Conservation (phyloP, 257 asterid genomes). For the Lycium ferocissimum region DNA sequence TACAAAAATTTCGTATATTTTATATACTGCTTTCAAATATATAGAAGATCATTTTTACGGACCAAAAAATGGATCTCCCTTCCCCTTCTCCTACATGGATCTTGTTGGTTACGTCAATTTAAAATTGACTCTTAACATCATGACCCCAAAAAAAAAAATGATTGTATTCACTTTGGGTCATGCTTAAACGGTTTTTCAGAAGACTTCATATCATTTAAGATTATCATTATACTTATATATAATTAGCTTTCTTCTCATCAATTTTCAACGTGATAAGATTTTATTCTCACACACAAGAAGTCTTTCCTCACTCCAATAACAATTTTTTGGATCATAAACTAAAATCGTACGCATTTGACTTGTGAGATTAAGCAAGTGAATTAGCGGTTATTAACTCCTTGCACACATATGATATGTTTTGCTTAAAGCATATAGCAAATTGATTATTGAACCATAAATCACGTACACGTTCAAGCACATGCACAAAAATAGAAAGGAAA, state of each 20-base stretch:
- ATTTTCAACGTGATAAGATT: background rate
- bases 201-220: background rate
- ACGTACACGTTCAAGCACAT: slow-evolving; percentile 1
- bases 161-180: background rate
- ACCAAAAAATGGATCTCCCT: background rate
- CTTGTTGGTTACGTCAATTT: background rate
- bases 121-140: background rate
- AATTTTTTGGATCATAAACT: background rate
- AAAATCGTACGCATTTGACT: background rate
- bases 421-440: background rate
- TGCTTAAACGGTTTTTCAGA: background rate
- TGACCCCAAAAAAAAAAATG: no score
- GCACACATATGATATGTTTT: background rate
- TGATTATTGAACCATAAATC: background rate
- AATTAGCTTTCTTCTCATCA: background rate
- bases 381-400: background rate
- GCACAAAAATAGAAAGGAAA: slow-evolving; percentile 9
- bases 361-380: background rate
- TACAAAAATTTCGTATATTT: background rate
- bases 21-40: background rate
- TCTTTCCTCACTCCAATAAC: background rate
- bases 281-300: background rate
- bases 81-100: background rate
- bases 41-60: background rate
- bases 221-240: background rate